phyloP scores from a whole-genome alignment of 352 stramenopile species.

The Globisporangium polare region DNA sequence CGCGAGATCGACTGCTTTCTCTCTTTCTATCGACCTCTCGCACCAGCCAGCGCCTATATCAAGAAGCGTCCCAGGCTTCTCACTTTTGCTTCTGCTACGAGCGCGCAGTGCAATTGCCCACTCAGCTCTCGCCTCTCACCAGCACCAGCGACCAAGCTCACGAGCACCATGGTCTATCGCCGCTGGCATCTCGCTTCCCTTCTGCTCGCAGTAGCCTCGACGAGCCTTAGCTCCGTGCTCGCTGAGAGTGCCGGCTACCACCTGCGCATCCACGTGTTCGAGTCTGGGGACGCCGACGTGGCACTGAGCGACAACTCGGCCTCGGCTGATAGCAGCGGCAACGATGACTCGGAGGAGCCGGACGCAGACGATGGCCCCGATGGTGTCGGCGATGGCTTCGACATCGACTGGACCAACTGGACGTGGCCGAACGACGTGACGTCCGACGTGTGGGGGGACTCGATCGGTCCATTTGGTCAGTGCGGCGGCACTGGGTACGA shows the following conservation, averaged over 20 bases:
- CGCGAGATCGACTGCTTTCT: too few relatives aligned
- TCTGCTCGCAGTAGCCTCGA: not conserved
- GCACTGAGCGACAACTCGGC: not conserved
- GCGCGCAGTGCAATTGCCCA: not conserved
- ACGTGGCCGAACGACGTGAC: slow-evolving; percentile 12
- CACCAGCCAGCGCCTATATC: not conserved
- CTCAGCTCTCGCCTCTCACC: not conserved
- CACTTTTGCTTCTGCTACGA: not conserved
- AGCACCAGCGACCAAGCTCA: not conserved
- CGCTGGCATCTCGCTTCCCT: not conserved
- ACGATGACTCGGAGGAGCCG: not conserved
- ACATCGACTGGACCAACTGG: slow-evolving; percentile 14
- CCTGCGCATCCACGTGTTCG: not conserved
- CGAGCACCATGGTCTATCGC: not conserved
- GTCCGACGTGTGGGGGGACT: slow-evolving; percentile 10
- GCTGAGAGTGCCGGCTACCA: not conserved
- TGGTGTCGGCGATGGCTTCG: slow-evolving; percentile 13
- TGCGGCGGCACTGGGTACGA: slow-evolving; percentile 13
- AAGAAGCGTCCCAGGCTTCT: not conserved
- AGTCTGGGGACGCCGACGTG: not conserved
- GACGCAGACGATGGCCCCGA: slow-evolving; percentile 6
- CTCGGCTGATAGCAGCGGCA: not conserved
- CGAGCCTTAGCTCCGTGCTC: not conserved
- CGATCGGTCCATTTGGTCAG: slow-evolving; percentile 14
- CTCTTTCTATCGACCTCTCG: not conserved